Evolutionary conservation across 1,139 yeast genomes (phyloP).

Genomic region (Hansenula anomala): DNA sequence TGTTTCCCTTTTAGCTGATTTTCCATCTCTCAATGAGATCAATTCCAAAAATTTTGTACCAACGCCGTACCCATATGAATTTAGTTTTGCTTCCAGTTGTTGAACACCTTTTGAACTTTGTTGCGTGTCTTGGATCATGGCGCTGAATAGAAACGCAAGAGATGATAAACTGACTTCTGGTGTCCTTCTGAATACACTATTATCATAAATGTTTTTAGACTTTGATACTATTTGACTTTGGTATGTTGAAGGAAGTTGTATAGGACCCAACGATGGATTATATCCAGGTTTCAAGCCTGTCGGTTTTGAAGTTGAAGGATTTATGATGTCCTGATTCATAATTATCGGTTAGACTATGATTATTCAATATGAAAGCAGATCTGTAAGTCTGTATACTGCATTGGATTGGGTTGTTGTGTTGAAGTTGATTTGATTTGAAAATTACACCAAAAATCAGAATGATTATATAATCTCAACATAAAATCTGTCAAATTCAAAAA

Average conservation of each 20-base stretch:
- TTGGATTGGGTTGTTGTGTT: no score
- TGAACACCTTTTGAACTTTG: conserved; percentile 63
- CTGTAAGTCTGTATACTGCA: no score
- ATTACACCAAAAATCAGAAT: no score
- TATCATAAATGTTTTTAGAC: conserved; percentile 49
- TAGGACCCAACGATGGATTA: conserved; percentile 23
- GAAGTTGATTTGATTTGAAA: no score
- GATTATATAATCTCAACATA: no score
- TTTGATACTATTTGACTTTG: conserved; percentile 11
- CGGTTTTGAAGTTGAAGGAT: conserved; percentile 18
- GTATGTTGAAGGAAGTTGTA: conserved; percentile 21
- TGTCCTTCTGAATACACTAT: conserved; percentile 57
- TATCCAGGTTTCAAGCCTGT: conserved; percentile 16
- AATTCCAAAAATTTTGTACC: conserved; percentile 60
- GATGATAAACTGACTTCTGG: conserved; percentile 66
- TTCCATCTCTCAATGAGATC: conserved; percentile 59
- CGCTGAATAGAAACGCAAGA: conserved; percentile 67
- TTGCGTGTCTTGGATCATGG: conserved; percentile 65
- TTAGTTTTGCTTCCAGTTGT: conserved; percentile 72
- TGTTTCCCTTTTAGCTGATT: conserved; percentile 64
- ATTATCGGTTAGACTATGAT: no score
- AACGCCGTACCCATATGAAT: conserved; percentile 69
- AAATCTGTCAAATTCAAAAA: no score
- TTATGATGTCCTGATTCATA: conserved; percentile 16
- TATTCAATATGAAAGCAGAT: no score